Base-by-base conservation (phyloP, 1,284 basidiomycete genomes). In the Megacollybia platyphylla region DNA sequence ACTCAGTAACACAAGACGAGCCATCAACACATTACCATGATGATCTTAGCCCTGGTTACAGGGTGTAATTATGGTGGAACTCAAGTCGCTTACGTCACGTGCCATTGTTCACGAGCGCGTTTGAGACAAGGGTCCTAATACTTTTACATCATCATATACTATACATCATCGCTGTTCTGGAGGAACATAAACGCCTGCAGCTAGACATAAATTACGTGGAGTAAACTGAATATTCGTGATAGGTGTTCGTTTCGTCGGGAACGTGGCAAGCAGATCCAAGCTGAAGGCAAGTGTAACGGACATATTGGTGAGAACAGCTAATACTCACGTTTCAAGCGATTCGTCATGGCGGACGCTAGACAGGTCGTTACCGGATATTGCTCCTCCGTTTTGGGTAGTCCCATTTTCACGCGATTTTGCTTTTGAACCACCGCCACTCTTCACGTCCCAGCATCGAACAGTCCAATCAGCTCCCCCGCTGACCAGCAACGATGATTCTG, bases 381-480 rank as follows among this genome's bases (percentile, higher is more conserved):
- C 49, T 43, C 43, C 47, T 43, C 34, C 46, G 32, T 45, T 47
- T 39, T 44, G 50, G 38, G 48, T 29, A 20, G 57, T 55, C 13
- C 73, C 78, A 55, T 75, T 76, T 52, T 79, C 77, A 37, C 67
- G 64, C 34, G 64, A 48, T 60, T 79, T 76, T 18, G 51, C 58
- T 40, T 65, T 68, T 15, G 67, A 57, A 0, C 87, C 87, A 10
- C 90, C 91, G 1, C 87, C 64, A 30, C 74, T 64, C 57, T 88
- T 87, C 24, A 97, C 85, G 59, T 99, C 96, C 96, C 96, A 99
- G 48, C 90, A 92, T 18, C 91, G 72, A 8, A 97, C 92, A 1
- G 91, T 96, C 73, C 88, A 91, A 59, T 99, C 96, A 17, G 89
- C 79, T 24, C 83, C 74, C 4, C 91, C 90, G 44, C 87, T 90